Conservation (phyloP, 805 yeast genomes). For the Teunomyces aglyptinius region DNA sequence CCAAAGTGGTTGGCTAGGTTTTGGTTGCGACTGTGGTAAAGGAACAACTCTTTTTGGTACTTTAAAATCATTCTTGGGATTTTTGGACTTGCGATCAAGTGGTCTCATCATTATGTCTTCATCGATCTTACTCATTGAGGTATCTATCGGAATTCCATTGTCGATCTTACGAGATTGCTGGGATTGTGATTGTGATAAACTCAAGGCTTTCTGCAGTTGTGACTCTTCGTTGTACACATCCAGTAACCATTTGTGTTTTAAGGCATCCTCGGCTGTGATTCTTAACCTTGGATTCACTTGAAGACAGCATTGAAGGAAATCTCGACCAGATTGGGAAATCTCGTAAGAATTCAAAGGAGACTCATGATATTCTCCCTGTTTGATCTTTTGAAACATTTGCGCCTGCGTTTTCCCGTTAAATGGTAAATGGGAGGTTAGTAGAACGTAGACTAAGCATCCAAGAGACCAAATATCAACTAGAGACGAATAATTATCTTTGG, state of each 20-base stretch:
- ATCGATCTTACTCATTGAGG: slow-evolving; percentile 39
- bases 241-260: slow-evolving; percentile 79
- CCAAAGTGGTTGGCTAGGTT: slow-evolving; percentile 5
- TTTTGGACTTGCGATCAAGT: slow-evolving; percentile 26
- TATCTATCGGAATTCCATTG: slow-evolving; percentile 33
- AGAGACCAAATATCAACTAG: slow-evolving; percentile 97
- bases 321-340: slow-evolving; percentile 66
- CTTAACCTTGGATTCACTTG: slow-evolving; percentile 75
- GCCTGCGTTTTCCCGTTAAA: slow-evolving; percentile 92
- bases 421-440: slow-evolving; percentile 90
- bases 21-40: slow-evolving; percentile 39
- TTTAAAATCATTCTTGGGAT: slow-evolving; percentile 34
- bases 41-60: slow-evolving; percentile 45
- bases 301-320: slow-evolving; percentile 67
- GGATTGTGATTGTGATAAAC: slow-evolving; percentile 69
- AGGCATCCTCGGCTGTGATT: slow-evolving; percentile 72
- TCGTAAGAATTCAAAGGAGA: slow-evolving; percentile 66
- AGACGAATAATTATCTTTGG: slow-evolving; percentile 60
- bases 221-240: slow-evolving; percentile 26
- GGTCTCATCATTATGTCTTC: slow-evolving; percentile 45
- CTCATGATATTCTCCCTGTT: slow-evolving; percentile 75
- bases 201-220: slow-evolving; percentile 41
- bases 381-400: slow-evolving; percentile 72
- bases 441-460: slow-evolving; percentile 91
- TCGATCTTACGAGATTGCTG: slow-evolving; percentile 54